These are phyloP conservation scores for Puccinia polysora DNA, from an alignment of 1,284 basidiomycete genomes.

Conservation along the genomic window DNA sequence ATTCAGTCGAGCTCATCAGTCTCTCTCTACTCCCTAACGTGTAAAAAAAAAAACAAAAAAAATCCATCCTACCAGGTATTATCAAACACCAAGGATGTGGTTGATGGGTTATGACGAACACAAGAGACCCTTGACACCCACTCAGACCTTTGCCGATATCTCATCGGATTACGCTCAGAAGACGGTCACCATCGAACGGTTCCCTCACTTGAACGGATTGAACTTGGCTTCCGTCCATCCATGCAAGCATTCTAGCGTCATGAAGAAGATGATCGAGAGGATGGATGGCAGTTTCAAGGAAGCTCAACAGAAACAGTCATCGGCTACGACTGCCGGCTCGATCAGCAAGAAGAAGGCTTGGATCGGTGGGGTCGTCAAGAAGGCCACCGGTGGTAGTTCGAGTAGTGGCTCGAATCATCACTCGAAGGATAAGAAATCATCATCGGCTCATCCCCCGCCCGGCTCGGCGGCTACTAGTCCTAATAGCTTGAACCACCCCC, in stretches of 20 bases:
- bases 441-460: no score
- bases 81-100: constrained; percentile 93
- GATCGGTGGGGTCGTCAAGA: constrained; percentile 63
- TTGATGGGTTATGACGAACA: constrained; percentile 91
- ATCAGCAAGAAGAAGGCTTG: constrained; percentile 78
- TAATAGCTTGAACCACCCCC: constrained; percentile 54
- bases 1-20: background rate
- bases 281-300: constrained; percentile 67
- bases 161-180: constrained; percentile 96
- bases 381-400: constrained; percentile 60
- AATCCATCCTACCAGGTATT: constrained; percentile 58
- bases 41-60: background rate
- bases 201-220: constrained; percentile 75
- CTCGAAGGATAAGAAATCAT: constrained; percentile 48
- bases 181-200: constrained; percentile 96
- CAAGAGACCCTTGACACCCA: constrained; percentile 73
- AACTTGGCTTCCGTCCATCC: constrained; percentile 79
- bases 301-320: constrained; percentile 58
- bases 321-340: constrained; percentile 47
- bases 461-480: constrained; percentile 56
- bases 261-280: constrained; percentile 99
- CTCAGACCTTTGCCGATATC: constrained; percentile 95
- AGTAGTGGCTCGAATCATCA: constrained; percentile 17
- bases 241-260: constrained; percentile 97
- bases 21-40: background rate